Percentiles rank a stretch among this genome's conserved stretches.
Evolutionary conservation across 108 stramenopile species (phyloP).

Genomic region (Discostella stelligeroides): DNA sequence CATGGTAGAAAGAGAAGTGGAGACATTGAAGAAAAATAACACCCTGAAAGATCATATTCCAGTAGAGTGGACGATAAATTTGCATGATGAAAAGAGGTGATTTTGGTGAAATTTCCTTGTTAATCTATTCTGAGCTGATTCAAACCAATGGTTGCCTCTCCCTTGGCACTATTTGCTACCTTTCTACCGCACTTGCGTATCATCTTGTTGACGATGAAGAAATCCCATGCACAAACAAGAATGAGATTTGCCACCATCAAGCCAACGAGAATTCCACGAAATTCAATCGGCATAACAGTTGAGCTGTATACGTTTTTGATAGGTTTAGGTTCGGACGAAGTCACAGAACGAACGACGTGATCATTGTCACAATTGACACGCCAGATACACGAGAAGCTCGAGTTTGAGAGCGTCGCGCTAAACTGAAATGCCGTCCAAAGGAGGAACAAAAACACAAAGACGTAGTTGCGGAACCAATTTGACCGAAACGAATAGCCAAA

Average conservation of each 20-base stretch:
- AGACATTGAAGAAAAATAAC: slow-evolving; percentile 18
- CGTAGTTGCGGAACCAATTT: slow-evolving; percentile 53
- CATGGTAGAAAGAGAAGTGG: slow-evolving; percentile 38
- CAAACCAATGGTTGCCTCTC: no score
- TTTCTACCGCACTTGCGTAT: background rate
- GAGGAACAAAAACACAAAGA: slow-evolving; percentile 47
- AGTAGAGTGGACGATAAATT: slow-evolving; percentile 26
- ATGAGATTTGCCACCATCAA: slow-evolving; percentile 55
- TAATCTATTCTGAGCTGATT: no score
- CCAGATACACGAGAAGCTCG: slow-evolving; percentile 57
- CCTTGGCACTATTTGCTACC: background rate
- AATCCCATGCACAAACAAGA: slow-evolving; percentile 44
- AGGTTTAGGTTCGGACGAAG: slow-evolving; percentile 17
- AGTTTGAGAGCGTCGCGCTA: slow-evolving; percentile 33
- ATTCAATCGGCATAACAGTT: slow-evolving; percentile 61
- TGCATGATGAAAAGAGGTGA: no score
- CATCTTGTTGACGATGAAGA: slow-evolving; percentile 49
- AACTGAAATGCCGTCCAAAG: slow-evolving; percentile 40
- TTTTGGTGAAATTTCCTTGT: no score
- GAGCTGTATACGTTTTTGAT: slow-evolving; percentile 60
- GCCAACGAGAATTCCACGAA: slow-evolving; percentile 39
- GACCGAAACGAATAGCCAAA: slow-evolving; percentile 58
- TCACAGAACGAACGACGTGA: slow-evolving; percentile 41
- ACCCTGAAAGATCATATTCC: slow-evolving; percentile 12
- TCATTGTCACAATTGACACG: slow-evolving; percentile 69